These are phyloP conservation scores for Cyberlindnera nakhonratchasimensis DNA, from an alignment of 805 yeast species.

Conservation along the genomic window DNA sequence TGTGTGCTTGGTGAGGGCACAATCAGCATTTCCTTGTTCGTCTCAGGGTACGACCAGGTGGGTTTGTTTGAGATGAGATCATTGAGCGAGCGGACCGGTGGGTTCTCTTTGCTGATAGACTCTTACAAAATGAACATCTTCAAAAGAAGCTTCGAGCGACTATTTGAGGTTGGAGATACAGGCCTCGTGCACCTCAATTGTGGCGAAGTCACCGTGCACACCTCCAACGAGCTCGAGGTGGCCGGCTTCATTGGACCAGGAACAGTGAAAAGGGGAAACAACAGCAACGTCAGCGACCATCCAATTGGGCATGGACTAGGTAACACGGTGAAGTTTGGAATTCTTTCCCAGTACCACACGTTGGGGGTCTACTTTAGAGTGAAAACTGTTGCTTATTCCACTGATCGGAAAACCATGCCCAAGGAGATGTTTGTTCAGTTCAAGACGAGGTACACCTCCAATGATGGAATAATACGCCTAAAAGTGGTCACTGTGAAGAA, in stretches of 20 bases:
- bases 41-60: conserved; percentile 91
- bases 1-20: conserved; percentile 50
- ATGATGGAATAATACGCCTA: conserved; percentile 76
- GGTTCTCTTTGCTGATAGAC: conserved; percentile 78
- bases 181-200: conserved; percentile 50
- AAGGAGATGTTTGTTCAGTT: conserved; percentile 61
- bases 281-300: conserved; percentile 82
- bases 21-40: conserved; percentile 38
- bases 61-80: conserved; percentile 91
- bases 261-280: conserved; percentile 43
- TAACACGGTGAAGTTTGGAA: conserved; percentile 73
- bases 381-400: conserved; percentile 35
- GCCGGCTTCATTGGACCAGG: conserved; percentile 85
- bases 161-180: conserved; percentile 76
- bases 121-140: conserved; percentile 92
- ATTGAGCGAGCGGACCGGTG: conserved; percentile 80
- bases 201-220: conserved; percentile 26
- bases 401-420: conserved; percentile 26
- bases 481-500: conserved; percentile 81
- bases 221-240: conserved; percentile 76
- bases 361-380: conserved; percentile 86
- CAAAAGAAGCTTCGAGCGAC: conserved; percentile 78
- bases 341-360: conserved; percentile 80
- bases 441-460: conserved; percentile 84
- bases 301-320: conserved; percentile 80